A percentile compares a stretch with the other conserved stretches of the same genome.
These are phyloP conservation scores for Pichia inconspicua DNA, from an alignment of 1,139 yeast genomes.

Conservation along the genomic window DNA sequence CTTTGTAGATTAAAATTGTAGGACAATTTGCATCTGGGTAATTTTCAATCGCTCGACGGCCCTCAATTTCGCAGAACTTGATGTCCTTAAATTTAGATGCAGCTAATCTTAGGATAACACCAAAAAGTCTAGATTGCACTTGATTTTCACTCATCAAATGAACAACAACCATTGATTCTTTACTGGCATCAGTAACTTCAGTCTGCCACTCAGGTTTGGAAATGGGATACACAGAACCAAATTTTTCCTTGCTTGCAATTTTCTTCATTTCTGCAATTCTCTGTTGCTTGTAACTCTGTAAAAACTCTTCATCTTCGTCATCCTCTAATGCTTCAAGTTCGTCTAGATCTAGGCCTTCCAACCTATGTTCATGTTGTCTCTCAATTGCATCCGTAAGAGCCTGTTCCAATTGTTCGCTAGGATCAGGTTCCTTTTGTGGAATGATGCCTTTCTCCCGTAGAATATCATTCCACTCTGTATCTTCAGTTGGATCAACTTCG, in stretches of 20 bases:
- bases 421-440: slow-evolving; percentile 87
- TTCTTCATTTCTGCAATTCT: slow-evolving; percentile 66
- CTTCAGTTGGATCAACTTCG: slow-evolving; percentile 91
- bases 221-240: slow-evolving; percentile 69
- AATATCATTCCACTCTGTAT: slow-evolving; percentile 98
- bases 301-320: slow-evolving; percentile 29
- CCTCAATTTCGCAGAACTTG: slow-evolving; percentile 87
- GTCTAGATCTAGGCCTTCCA: slow-evolving; percentile 67
- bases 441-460: slow-evolving; percentile 82
- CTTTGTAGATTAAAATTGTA: slow-evolving; percentile 71
- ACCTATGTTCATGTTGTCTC: slow-evolving; percentile 64
- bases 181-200: slow-evolving; percentile 79
- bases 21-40: slow-evolving; percentile 91
- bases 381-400: slow-evolving; percentile 78
- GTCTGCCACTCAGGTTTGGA: slow-evolving; percentile 80
- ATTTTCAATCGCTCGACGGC: slow-evolving; percentile 79
- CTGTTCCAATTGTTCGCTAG: slow-evolving; percentile 77
- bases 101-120: slow-evolving; percentile 42
- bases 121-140: slow-evolving; percentile 65
- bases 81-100: slow-evolving; percentile 67
- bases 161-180: slow-evolving; percentile 53
- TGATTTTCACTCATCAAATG: slow-evolving; percentile 68
- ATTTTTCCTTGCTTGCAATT: slow-evolving; percentile 54
- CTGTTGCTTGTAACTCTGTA: slow-evolving; percentile 56
- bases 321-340: slow-evolving; percentile 58